Evolutionary conservation across 345 rosid genomes (phyloP).

Genomic region (Populus ilicifolia): DNA sequence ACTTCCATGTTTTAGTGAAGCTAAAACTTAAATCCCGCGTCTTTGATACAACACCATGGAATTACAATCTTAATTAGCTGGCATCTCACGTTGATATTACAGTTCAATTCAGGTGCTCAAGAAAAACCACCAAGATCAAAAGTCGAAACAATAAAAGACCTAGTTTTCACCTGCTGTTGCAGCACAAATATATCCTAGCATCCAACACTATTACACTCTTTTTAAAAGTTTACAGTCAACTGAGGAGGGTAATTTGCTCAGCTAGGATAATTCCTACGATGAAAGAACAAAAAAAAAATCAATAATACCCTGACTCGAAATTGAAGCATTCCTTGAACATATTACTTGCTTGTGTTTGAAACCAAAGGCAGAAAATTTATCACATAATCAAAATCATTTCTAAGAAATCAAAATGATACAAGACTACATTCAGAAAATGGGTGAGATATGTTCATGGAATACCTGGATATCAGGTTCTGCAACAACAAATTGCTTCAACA

Average conservation of each 20-base stretch:
- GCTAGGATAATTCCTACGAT: background rate
- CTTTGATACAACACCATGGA: background rate
- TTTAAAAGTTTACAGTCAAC: background rate
- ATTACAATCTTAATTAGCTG: background rate
- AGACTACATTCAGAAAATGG: background rate
- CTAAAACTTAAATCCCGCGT: background rate
- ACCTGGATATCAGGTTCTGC: conserved; percentile 99
- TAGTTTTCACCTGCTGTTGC: background rate
- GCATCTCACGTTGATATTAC: background rate
- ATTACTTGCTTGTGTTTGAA: background rate
- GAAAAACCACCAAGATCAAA: background rate
- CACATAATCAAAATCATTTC: background rate
- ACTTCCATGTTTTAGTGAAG: background rate
- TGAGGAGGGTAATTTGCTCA: background rate
- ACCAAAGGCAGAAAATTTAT: background rate
- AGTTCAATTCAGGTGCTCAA: background rate
- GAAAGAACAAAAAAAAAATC: background rate
- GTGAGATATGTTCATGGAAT: conserved; percentile 13
- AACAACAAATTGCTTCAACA: conserved; percentile 95
- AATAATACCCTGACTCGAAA: background rate
- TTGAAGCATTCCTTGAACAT: background rate
- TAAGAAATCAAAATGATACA: background rate
- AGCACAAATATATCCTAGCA: background rate
- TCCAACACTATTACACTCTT: background rate
- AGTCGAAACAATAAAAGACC: background rate